Evolutionary conservation across 371 early-diverging fungal species (phyloP), one percentile per base, ranked within the genome.

Genomic region (Chytridium lagenaria): DNA sequence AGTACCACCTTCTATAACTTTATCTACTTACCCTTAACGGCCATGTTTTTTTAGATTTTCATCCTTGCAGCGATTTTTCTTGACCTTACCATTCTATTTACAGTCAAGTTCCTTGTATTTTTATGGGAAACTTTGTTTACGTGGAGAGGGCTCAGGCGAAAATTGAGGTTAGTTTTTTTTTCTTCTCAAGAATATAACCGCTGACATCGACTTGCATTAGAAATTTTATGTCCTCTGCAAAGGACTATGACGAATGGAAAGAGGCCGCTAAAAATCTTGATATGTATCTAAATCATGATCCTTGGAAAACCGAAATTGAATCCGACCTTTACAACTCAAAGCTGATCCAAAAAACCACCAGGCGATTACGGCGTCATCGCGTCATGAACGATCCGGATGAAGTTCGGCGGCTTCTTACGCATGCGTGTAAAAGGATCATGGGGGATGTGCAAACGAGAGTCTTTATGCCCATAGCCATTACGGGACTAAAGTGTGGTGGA

Each of bases 351-450:
- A 90, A 90, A 69, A 88, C 93, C 7, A 86, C 87, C 3, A 77
- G 84, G 39, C 84, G 78, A 7, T 44, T 85, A 61, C 50, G 68
- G 12, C 49, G 68, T 23, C 63, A 77, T 38, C 73, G 81, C 71
- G 3, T 26, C 34, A 44, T 68, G 70, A 36, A 71, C 64, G 64
- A 57, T 73, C 19, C 65, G 52, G 38, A 10, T 15, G 59, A 67
- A 31, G 30, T 69, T 23, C 59, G 49, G 83, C 85, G 66, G 78
- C 51, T 30, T 51, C 86, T 23, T 78, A 91, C 30, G 86, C 52
- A 88, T n/a, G 92, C 90, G 7, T 84, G 91, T 73, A 94, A 92
- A 72, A 78, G 85, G 66, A 95, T 76, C 86, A 94, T 76, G 94
- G 91, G 19, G 93, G 93, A 16, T 87, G 93, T 39, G 93, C 93